phyloP scores from a whole-genome alignment of 2,329 filamentous ascomycete genomes.

The Colletotrichum destructivum region DNA sequence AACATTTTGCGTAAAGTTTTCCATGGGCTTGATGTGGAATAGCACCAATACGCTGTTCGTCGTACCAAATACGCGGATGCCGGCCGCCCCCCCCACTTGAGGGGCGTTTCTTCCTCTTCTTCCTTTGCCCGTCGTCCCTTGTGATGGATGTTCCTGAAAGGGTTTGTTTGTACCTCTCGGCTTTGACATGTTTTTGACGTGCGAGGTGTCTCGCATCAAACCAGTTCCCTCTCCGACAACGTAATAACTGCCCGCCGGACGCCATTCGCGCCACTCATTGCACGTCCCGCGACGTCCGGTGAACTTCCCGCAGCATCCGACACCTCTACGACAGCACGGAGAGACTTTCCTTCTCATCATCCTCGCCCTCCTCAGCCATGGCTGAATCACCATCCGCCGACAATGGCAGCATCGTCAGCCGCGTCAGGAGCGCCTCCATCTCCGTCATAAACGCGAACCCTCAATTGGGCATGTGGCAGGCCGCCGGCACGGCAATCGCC shows the following conservation, averaged over 20 bases:
- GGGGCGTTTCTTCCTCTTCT: neutral
- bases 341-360: no score
- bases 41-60: neutral
- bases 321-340: slow-evolving; percentile 24
- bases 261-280: neutral
- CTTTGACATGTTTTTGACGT: neutral
- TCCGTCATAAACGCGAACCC: slow-evolving; percentile 48
- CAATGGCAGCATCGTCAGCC: slow-evolving; percentile 43
- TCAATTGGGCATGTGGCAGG: slow-evolving; percentile 51
- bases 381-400: slow-evolving; percentile 24
- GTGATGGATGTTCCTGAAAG: neutral
- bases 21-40: neutral
- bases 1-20: slow-evolving; percentile 8
- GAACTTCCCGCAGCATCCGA: slow-evolving; percentile 9
- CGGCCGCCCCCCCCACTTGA: neutral
- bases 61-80: slow-evolving; percentile 6
- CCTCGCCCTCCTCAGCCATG: slow-evolving; percentile 8
- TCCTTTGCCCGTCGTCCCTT: no score
- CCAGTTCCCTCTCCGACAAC: neutral
- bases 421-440: slow-evolving; percentile 48
- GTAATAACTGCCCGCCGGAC: neutral
- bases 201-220: neutral
- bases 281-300: neutral
- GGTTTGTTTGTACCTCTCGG: neutral
- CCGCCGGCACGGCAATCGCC: slow-evolving; percentile 50